Base-by-base conservation (phyloP, 352 stramenopile species). In the Phytophthora pini region DNA sequence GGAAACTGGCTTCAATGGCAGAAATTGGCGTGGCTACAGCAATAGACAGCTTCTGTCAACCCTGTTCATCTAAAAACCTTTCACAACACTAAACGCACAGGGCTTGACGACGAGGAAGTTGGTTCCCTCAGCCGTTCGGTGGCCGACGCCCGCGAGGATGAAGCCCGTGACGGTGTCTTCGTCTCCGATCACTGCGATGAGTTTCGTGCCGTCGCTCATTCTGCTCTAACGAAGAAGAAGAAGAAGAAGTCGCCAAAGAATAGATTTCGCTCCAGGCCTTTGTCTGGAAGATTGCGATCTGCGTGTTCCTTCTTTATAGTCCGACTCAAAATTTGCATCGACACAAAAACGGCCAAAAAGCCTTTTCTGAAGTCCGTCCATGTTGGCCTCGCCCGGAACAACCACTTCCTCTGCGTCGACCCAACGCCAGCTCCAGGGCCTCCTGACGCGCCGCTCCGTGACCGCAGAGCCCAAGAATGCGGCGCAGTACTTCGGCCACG, bases 141-240 rank as follows among this genome's bases (percentile, higher is more conserved):
- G 96, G 46, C 97, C 97, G 27, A 99, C 77, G 53, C 97, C 97
- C 32, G 97, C 97, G 29, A 99, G 90, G 54, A 99, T 93, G 80
- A 99, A 99, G 36, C 97, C 97, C 56, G 96, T 99, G 52, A 99
- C 97, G 8, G 97, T 99, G 75, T 99, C 97, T 89, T 99, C 89
- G 70, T 97, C 89, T 53, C 89, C 89, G 52, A 97, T 97, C 56
- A 97, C 88, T 20, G 74, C 88, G 47, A 97, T 84, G 8, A 97
- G 72, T 81, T 97, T 97, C 45, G 87, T 93, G 59, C 73, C 68
- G 55, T 95, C 84, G 56, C 80, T 91, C 80, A 91, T 93, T 56
- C n/a, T 67, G 38, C 7, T 47, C 55, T 34, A 49, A 29, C 43
- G 17, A 27, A 51, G 53, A 26, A 26, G 13, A 43, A n/a, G 41